These are phyloP conservation scores for Salix udensis DNA, from an alignment of 345 rosid species.

Conservation along the genomic window DNA sequence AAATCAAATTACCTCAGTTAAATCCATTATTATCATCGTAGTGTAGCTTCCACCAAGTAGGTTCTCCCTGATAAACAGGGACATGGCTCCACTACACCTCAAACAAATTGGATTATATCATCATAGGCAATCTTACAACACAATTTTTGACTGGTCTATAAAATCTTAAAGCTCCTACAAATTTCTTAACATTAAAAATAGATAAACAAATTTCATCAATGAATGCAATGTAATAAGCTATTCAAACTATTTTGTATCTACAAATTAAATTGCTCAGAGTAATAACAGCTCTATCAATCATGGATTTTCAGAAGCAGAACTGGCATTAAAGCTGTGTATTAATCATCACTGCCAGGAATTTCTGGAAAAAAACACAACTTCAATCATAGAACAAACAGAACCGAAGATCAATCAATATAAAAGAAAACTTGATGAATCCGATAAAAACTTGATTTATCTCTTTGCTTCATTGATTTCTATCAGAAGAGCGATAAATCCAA, in stretches of 20 bases:
- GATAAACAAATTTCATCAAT: no score
- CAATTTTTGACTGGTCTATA: not conserved
- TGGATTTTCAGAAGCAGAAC: conserved; percentile 97
- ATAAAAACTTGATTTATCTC: not conserved
- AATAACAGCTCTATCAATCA: conserved; percentile 76
- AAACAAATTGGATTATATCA: conserved; percentile 15
- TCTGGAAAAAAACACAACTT: fast-evolving
- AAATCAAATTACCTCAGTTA: conserved; percentile 7
- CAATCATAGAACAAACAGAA: not conserved
- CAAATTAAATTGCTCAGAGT: conserved; percentile 44
- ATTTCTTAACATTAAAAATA: no score
- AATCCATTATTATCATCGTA: conserved; percentile 18
- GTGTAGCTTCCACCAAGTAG: conserved; percentile 35
- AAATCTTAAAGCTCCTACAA: no score
- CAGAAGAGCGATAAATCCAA: conserved; percentile 74
- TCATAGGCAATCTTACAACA: conserved; percentile 10
- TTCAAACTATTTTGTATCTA: not conserved
- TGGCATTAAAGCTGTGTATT: conserved; percentile 67
- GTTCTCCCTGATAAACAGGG: conserved; percentile 36
- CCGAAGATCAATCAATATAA: not conserved
- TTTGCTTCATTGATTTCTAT: conserved; percentile 55
- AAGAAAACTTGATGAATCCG: no score
- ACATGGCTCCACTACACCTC: conserved; percentile 31
- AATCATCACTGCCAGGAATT: conserved; percentile 44
- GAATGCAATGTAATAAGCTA: no score